A percentile compares a stretch with the other conserved stretches of the same genome.
Evolutionary conservation across 192 early-diverging fungal species (phyloP).

Genomic region (Entrophospora sp.): DNA sequence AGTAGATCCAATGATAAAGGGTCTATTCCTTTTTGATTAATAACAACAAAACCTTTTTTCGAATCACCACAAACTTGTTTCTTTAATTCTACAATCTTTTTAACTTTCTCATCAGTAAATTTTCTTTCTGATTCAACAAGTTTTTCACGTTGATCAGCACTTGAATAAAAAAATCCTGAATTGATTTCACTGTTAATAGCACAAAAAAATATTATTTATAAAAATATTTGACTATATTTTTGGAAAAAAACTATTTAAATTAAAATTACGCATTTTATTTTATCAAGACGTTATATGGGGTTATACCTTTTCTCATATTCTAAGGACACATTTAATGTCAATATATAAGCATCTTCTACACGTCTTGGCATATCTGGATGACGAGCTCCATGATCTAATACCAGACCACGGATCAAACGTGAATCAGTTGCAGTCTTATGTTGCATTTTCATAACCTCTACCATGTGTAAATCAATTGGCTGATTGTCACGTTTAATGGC

Average conservation of each 20-base stretch:
- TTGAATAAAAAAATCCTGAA: constrained; percentile 97
- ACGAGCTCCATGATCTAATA: constrained; percentile 96
- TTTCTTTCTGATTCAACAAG: constrained; percentile 95
- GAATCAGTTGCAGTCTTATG: constrained; percentile 98
- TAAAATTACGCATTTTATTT: background rate
- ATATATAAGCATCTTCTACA: constrained; percentile 77
- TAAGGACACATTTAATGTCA: constrained; percentile 94
- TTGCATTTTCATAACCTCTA: constrained; percentile 99
- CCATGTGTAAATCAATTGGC: constrained; percentile 98
- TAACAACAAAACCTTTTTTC: constrained; percentile 84
- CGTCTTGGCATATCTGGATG: constrained; percentile 99
- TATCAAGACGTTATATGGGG: background rate
- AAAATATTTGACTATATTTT: too few species aligned
- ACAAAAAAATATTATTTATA: background rate
- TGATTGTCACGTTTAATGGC: constrained; percentile 68
- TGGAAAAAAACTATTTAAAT: background rate
- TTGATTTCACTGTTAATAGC: constrained; percentile 70
- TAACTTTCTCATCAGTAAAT: constrained; percentile 89
- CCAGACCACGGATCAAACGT: constrained; percentile 83
- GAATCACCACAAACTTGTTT: constrained; percentile 84
- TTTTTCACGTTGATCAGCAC: constrained; percentile 96
- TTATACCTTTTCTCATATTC: constrained; percentile 95
- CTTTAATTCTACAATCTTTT: constrained; percentile 95
- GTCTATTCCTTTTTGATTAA: constrained; percentile 99
- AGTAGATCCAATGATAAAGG: constrained; percentile 94